A percentile compares a stretch with the other conserved stretches of the same genome.
phyloP scores from a whole-genome alignment of 2,329 filamentous ascomycete genomes.

The Nannizziopsis barbatae region DNA sequence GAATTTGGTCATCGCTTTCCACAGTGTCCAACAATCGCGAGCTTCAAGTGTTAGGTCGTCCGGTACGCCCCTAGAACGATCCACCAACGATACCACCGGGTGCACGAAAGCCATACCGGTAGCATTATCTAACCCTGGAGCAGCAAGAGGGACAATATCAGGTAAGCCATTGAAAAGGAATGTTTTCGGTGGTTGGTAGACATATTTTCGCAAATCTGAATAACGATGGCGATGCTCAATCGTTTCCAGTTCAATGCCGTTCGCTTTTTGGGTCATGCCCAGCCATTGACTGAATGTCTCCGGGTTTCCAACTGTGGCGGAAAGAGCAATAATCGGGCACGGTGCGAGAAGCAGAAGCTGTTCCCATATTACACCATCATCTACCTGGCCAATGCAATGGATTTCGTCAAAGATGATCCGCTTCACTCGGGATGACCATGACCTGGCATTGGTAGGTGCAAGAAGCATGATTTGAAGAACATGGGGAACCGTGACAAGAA shows the following conservation, averaged over 20 bases:
- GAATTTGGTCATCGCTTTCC: constrained; percentile 51
- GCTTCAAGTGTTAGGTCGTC: constrained; percentile 59
- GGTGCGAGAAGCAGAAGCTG: constrained; percentile 62
- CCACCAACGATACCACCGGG: constrained; percentile 52
- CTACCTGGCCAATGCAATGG: constrained; percentile 65
- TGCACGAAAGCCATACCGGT: constrained; percentile 51
- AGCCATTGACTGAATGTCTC: constrained; percentile 60
- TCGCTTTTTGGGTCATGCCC: constrained; percentile 49
- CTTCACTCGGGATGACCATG: constrained; percentile 57
- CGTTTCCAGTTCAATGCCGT: constrained; percentile 55
- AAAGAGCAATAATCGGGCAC: constrained; percentile 68
- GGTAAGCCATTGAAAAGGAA: constrained; percentile 46
- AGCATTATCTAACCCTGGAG: constrained; percentile 40
- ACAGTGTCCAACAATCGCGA: constrained; percentile 57
- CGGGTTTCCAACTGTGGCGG: constrained; percentile 68
- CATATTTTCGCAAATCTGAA: constrained; percentile 66
- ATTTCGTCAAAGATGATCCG: constrained; percentile 76
- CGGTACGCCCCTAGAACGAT: constrained; percentile 52
- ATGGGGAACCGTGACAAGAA: constrained; percentile 66
- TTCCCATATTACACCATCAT: constrained; percentile 69
- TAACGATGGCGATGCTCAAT: constrained; percentile 59
- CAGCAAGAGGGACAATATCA: constrained; percentile 25
- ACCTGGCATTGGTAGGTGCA: constrained; percentile 51
- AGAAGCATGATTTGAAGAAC: constrained; percentile 70
- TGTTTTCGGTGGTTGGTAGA: constrained; percentile 45